Evolutionary conservation across 2,329 filamentous ascomycete species (phyloP).

Genomic region (Cordyceps farinosa): DNA sequence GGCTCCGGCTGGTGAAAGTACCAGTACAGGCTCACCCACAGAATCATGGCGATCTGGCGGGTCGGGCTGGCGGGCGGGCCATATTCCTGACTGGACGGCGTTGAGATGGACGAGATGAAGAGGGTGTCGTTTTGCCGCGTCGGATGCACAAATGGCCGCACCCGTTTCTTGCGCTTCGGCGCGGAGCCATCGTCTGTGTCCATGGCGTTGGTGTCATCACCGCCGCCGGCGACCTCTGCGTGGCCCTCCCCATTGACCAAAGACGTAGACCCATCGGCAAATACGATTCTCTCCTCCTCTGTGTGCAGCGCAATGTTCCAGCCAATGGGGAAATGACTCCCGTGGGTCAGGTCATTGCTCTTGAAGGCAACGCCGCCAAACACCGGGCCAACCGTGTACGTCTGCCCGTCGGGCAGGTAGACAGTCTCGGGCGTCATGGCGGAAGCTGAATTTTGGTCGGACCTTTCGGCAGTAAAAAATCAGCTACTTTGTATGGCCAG

Average conservation of each 20-base stretch:
- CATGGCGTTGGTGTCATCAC: constrained; percentile 14
- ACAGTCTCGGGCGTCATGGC: constrained; percentile 46
- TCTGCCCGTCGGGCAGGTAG: constrained; percentile 83
- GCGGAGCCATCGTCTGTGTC: neutral
- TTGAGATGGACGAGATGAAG: constrained; percentile 89
- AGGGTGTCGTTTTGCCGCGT: constrained; percentile 76
- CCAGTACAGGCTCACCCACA: constrained; percentile 93
- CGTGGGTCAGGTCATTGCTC: constrained; percentile 66
- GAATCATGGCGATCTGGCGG: constrained; percentile 91
- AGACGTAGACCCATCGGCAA: neutral
- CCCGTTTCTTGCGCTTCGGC: constrained; percentile 23
- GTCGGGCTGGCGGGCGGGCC: constrained; percentile 77
- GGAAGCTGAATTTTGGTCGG: neutral
- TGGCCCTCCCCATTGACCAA: neutral
- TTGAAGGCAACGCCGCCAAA: constrained; percentile 94
- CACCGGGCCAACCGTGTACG: constrained; percentile 74
- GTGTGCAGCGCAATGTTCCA: constrained; percentile 89
- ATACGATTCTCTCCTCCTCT: constrained; percentile 38
- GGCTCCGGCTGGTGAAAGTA: constrained; percentile 91
- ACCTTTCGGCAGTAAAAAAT: neutral
- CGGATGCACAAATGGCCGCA: constrained; percentile 58
- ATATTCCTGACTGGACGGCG: constrained; percentile 75
- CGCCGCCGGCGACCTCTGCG: neutral
- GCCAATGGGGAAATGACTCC: constrained; percentile 72
- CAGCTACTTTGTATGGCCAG: neutral